Evolutionary conservation across 1,284 basidiomycete genomes (phyloP), one percentile per base, ranked within the genome.

Genomic region (Ganoderma lucidum): DNA sequence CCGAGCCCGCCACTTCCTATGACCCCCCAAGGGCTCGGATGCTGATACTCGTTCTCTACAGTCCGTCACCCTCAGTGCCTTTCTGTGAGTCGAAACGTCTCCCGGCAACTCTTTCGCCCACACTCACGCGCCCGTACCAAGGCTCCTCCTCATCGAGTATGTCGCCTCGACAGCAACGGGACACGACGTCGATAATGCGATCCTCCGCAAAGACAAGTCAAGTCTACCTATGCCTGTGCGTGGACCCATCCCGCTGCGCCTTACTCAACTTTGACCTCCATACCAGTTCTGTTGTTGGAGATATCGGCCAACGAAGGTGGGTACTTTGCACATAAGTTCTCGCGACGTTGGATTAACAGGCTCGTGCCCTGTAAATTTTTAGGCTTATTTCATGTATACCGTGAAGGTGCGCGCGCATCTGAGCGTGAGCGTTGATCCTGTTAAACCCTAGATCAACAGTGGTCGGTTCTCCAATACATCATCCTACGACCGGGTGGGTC

Each of bases 341-440:
- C 35, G 10, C 41, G 17, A 53, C 14, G 41, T 14, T 10, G 51
- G 55, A 66, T 28, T 53, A 44, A 58, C 23, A 23, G 23, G 23
- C 15, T 30, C 48, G 23, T 41, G 23, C 30, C 37, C 37, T 35
- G 12, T 63, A 35, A 17, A 14, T 17, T 2, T 17, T 2, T 69
- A 91, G 89, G 85, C 92, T 0, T 95, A 96, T 80, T 96, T 96
- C 78, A 92, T 96, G 90, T 92, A 95, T 78, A 92, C 94, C 0
- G 80, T 96, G 76, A 95, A 94, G 82, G 91, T 93, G 75, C 51
- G 48, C 48, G 6, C 59, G 23, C 39, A 41, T 41, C 19, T 42
- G 14, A 37, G 10, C n/a, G 10, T 12, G 28, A 23, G 30, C 9
- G 12, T 41, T 23, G 14, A 42, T 10, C 23, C 4, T 42, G 6